Conservation (phyloP, 306 rosid species). For the barrel medic (Medicago truncatula) region MtrunA17r5.0-ANR NC_053046.1:20377001-20377500, state of each 20-base stretch:
- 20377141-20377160: neutral
- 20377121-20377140: slow-evolving; percentile 36
- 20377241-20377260: neutral
- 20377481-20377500: too few relatives aligned
- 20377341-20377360: too few relatives aligned
- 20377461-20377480: too few relatives aligned
- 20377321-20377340: too few relatives aligned
- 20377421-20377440: too few relatives aligned
- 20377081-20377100: neutral
- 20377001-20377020: slow-evolving; percentile 6
- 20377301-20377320: too few relatives aligned
- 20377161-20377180: neutral
- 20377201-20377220: neutral
- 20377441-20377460: too few relatives aligned
- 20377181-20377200: slow-evolving; percentile 26
- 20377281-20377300: too few relatives aligned
- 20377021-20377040: neutral
- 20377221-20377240: neutral
- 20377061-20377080: slow-evolving; percentile 15
- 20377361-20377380: too few relatives aligned
- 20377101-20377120: neutral
- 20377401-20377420: too few relatives aligned
- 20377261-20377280: too few relatives aligned
- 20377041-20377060: neutral
- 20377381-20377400: too few relatives aligned